Percentiles rank a stretch among this genome's conserved stretches.
Evolutionary conservation across 495 filamentous ascomycete genomes (phyloP).

Genomic region (Chaetomium cochliodes): DNA sequence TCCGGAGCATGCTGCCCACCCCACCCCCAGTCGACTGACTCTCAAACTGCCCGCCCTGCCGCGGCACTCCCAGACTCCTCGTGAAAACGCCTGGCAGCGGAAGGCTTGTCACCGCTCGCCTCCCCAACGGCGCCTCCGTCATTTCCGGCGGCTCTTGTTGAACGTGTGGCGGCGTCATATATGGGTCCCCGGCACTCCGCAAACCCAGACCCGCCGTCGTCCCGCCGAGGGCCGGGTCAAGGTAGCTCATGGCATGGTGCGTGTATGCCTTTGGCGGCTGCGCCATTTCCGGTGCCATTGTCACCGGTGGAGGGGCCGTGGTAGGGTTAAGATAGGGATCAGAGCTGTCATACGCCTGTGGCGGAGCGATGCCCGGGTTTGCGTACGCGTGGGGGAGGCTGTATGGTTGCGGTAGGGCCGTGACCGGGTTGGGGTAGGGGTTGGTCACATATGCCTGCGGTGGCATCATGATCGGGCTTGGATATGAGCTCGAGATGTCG

Average conservation of each 20-base stretch:
- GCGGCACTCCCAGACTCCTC: too few species aligned
- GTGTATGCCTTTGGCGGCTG: not conserved
- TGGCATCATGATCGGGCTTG: too few species aligned
- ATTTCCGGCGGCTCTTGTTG: not conserved
- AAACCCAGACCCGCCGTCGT: too few species aligned
- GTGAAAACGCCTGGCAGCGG: not conserved
- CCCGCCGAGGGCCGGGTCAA: not conserved
- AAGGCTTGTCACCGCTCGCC: not conserved
- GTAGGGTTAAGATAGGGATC: not conserved
- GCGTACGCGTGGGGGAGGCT: too few species aligned
- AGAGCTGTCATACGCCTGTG: not conserved
- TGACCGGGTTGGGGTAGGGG: too few species aligned
- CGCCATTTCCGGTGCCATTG: not conserved
- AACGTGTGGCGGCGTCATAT: not conserved
- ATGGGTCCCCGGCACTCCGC: not conserved
- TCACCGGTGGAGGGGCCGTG: not conserved
- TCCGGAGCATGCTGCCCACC: too few species aligned
- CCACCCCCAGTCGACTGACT: too few species aligned
- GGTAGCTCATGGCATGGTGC: not conserved
- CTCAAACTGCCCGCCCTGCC: too few species aligned
- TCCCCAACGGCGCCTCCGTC: not conserved
- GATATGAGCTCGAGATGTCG: too few species aligned
- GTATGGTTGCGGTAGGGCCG: too few species aligned
- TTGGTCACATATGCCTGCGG: too few species aligned
- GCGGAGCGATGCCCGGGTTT: too few species aligned